Percentiles rank a stretch among this genome's conserved stretches.
These are phyloP conservation scores for Ambrosiella xylebori DNA, from an alignment of 2,329 filamentous ascomycete genomes.

Conservation along the genomic window DNA sequence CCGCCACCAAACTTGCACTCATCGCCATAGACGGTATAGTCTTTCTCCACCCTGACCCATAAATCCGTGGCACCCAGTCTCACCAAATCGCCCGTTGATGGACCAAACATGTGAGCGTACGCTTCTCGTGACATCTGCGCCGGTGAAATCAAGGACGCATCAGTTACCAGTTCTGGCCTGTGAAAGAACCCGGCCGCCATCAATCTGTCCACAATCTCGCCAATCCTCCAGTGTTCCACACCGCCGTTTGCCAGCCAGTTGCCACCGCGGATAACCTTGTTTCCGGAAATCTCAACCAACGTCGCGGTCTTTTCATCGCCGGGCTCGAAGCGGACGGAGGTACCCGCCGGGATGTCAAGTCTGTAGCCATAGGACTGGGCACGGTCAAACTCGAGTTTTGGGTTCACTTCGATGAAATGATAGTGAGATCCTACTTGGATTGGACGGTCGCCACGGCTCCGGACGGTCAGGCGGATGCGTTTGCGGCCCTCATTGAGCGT, in stretches of 20 bases:
- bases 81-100: conserved; percentile 75
- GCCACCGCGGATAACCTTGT: conserved; percentile 65
- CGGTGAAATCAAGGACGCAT: conserved; percentile 37
- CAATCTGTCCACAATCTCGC: conserved; percentile 50
- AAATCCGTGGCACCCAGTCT: conserved; percentile 69
- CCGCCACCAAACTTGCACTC: conserved; percentile 93
- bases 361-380: conserved; percentile 65
- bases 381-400: conserved; percentile 76
- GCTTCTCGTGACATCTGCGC: conserved; percentile 59
- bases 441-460: conserved; percentile 73
- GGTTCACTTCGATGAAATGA: conserved; percentile 91
- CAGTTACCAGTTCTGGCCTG: conserved; percentile 43
- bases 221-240: conserved; percentile 45
- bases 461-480: conserved; percentile 58
- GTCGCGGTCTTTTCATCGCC: conserved; percentile 83
- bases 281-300: conserved; percentile 73
- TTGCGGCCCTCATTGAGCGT: conserved; percentile 56
- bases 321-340: conserved; percentile 83
- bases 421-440: conserved; percentile 92
- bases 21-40: conserved; percentile 71
- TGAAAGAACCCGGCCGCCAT: conserved; percentile 65
- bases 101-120: conserved; percentile 82
- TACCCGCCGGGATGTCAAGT: conserved; percentile 79
- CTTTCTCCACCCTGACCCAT: conserved; percentile 80
- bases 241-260: conserved; percentile 60